Conservation (phyloP, 1,284 basidiomycete species). For the Papiliotrema flavescens region DNA sequence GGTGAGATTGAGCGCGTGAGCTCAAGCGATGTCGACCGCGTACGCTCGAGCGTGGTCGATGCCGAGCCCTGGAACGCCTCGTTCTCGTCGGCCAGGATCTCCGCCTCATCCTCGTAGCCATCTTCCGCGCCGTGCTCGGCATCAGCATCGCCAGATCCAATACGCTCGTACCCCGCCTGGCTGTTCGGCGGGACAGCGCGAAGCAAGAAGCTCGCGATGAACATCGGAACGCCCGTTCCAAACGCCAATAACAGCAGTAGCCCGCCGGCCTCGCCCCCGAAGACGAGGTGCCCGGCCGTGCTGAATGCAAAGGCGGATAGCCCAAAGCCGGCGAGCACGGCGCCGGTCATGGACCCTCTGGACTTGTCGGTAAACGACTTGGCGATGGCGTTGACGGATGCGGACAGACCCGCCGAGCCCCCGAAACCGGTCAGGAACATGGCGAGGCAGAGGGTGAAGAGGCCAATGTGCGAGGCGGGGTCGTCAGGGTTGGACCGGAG, state of each 20-base stretch:
- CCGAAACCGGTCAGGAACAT: constrained; percentile 46
- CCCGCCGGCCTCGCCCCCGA: constrained; percentile 65
- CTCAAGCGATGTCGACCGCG: constrained; percentile 27
- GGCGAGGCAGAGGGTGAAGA: constrained; percentile 31
- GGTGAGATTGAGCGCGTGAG: constrained; percentile 30
- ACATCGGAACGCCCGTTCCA: constrained; percentile 66
- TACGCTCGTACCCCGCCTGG: constrained; percentile 21
- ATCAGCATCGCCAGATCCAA: background rate
- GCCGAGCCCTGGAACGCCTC: constrained; percentile 6
- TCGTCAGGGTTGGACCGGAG: background rate
- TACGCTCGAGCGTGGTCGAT: background rate
- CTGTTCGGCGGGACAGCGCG: constrained; percentile 55
- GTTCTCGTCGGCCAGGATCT: constrained; percentile 13
- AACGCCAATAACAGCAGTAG: constrained; percentile 66
- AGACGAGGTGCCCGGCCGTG: constrained; percentile 61
- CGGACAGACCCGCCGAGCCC: constrained; percentile 42
- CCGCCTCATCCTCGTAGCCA: constrained; percentile 2
- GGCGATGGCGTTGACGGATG: constrained; percentile 47
- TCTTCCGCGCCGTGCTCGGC: background rate
- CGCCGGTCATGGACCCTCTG: constrained; percentile 65
- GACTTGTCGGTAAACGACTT: constrained; percentile 46
- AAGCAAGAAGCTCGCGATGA: constrained; percentile 63
- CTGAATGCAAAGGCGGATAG: constrained; percentile 78
- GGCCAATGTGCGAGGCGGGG: constrained; percentile 17
- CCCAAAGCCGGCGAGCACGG: constrained; percentile 78